These are phyloP conservation scores for Cutaneotrichosporon mucoides DNA, from an alignment of 1,284 basidiomycete species.

Conservation along the genomic window DNA sequence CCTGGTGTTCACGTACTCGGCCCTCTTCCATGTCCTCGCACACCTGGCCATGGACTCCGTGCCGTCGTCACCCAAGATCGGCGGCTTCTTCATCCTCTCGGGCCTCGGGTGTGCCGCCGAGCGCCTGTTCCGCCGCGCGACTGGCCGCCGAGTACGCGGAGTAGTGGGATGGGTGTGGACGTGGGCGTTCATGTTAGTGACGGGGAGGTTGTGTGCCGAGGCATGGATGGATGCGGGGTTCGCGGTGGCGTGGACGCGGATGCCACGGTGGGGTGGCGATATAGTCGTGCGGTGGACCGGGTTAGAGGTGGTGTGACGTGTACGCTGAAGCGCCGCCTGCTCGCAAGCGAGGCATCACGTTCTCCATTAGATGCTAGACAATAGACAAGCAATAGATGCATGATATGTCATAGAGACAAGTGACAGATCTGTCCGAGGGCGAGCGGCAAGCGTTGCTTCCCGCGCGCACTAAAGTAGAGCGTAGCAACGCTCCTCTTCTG, in stretches of 20 bases:
- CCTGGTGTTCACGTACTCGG: constrained; percentile 37
- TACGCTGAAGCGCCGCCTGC: too few relatives aligned
- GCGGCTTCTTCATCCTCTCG: constrained; percentile 32
- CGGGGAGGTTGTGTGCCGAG: constrained; percentile 19
- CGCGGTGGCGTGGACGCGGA: not conserved
- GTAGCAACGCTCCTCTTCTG: too few relatives aligned
- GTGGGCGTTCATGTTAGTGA: constrained; percentile 26
- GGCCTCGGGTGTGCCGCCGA: constrained; percentile 34
- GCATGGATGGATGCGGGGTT: constrained; percentile 31
- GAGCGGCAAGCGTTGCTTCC: too few relatives aligned
- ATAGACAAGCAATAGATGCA: too few relatives aligned
- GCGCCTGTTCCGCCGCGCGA: constrained; percentile 32
- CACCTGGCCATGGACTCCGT: constrained; percentile 34
- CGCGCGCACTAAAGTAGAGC: too few relatives aligned
- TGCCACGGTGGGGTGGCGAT: not conserved
- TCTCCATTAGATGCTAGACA: too few relatives aligned
- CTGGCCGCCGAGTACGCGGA: constrained; percentile 35
- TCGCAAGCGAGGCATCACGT: too few relatives aligned
- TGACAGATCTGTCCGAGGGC: too few relatives aligned
- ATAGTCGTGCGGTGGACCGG: not conserved
- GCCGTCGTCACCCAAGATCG: constrained; percentile 25
- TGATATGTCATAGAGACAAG: too few relatives aligned
- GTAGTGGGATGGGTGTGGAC: constrained; percentile 36
- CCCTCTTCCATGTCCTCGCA: constrained; percentile 35
- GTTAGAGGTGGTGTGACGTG: too few relatives aligned